Conservation (phyloP, 345 rosid species). For the Murraya paniculata region DNA sequence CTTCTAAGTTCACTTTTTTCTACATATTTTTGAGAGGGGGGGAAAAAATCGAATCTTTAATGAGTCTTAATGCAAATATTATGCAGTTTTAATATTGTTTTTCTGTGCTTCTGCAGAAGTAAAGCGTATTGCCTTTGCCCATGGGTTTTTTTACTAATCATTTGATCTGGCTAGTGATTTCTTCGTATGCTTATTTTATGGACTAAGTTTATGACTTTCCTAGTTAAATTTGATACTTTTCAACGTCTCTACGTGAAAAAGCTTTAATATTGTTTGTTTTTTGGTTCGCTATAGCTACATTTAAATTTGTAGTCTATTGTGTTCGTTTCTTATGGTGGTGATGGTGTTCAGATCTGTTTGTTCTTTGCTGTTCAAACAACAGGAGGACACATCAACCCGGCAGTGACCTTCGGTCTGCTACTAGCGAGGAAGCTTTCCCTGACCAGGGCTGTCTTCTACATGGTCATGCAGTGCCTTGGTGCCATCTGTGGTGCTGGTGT, state of each 20-base stretch:
- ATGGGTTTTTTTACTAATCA: not conserved
- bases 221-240: not conserved
- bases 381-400: constrained; percentile 80
- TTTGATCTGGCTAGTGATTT: not conserved
- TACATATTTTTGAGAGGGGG: not conserved
- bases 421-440: constrained; percentile 71
- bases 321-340: not conserved
- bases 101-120: not conserved
- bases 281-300: too few relatives aligned
- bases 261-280: not conserved
- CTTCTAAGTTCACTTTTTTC: not conserved
- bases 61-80: not conserved
- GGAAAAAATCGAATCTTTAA: not conserved
- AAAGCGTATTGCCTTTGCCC: not conserved
- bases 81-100: not conserved
- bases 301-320: not conserved
- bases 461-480: constrained; percentile 67
- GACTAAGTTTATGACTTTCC: not conserved
- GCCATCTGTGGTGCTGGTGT: constrained; percentile 80
- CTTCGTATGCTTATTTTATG: too few relatives aligned
- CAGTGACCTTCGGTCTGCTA: constrained; percentile 62
- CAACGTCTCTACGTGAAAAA: not conserved
- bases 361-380: not conserved
- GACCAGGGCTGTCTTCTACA: constrained; percentile 60
- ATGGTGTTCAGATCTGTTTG: constrained; percentile 12